Evolutionary conservation across 2,329 filamentous ascomycete genomes (phyloP), one percentile per base, ranked within the genome.

Genomic region (Colletotrichum plurivorum): DNA sequence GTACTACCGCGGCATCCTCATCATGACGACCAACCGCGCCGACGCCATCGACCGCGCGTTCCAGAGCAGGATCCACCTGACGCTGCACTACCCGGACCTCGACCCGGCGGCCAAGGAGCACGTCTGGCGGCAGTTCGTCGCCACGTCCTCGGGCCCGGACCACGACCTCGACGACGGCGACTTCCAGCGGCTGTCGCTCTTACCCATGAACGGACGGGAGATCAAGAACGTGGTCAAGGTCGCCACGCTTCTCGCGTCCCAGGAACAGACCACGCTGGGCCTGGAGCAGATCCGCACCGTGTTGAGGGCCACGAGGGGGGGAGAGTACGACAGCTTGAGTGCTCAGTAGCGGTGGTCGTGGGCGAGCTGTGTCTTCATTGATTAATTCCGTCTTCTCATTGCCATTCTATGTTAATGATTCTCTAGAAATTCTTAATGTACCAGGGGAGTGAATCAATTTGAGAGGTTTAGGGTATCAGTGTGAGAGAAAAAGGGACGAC

Each of bases 21-120:
- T 79, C 59, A 75, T 84, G 2, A 84, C 81, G 0, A 84, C 82
- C 3, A 84, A 84, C 70, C 76, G 81, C 4, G 78, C 77, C 2
- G 76, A 74, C 0, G 57, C 71, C 1, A 77, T 78, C 41, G 77
- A 78, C 22, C 74, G 76, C 2, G 76, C 76, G 2, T 76, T 78
- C 61, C 73, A 75, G 10, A 77, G 76, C 0, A 73, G 76, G 2
- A 70, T 77, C 2, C 76, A 79, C n/a, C 53, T 79, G 6, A 69
- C 76, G 53, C 60, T 78, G 0, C 73, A 75, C 63, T 78, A 77
- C 27, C 57, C 65, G 0, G 71, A 75, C 6, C 76, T 78, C 8
- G 68, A 69, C 5, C 74, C 76, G 9, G 71, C 73, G 0, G 64
- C 75, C 22, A 63, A 75, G 2, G 55, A 73, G 5, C 46, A 72